Conservation (phyloP, 2,329 filamentous ascomycete genomes). For the Fusarium pseudograminearum region DNA sequence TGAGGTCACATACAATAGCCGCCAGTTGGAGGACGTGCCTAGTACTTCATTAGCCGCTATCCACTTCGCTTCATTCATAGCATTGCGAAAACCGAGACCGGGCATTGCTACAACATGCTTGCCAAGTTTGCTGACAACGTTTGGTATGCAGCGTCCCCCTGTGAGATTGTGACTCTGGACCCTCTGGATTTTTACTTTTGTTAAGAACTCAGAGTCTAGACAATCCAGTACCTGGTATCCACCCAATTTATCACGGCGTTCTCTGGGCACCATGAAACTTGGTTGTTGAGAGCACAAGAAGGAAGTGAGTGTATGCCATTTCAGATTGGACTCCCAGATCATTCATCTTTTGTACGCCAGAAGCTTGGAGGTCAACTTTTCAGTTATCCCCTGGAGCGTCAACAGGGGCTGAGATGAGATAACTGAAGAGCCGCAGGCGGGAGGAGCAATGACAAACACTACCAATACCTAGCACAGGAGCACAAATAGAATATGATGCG, state of each 20-base stretch:
- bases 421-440: background rate
- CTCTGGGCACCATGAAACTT: background rate
- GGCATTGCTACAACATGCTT: background rate
- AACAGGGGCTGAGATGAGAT: background rate
- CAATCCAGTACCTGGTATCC: background rate
- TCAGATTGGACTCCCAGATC: background rate
- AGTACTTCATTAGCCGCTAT: background rate
- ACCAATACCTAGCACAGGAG: background rate
- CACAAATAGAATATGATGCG: background rate
- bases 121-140: background rate
- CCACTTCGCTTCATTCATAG: background rate
- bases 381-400: background rate
- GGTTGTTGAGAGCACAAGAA: background rate
- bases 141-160: background rate
- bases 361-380: background rate
- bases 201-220: background rate
- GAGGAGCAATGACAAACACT: background rate
- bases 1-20: slow-evolving; percentile 14
- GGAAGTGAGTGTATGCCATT: background rate
- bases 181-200: slow-evolving; percentile 18
- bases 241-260: background rate
- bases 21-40: slow-evolving; percentile 6
- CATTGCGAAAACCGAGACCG: background rate
- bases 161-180: background rate
- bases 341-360: background rate